phyloP scores from a whole-genome alignment of 192 early-diverging fungal genomes.

The Gonapodya sp. region DNA sequence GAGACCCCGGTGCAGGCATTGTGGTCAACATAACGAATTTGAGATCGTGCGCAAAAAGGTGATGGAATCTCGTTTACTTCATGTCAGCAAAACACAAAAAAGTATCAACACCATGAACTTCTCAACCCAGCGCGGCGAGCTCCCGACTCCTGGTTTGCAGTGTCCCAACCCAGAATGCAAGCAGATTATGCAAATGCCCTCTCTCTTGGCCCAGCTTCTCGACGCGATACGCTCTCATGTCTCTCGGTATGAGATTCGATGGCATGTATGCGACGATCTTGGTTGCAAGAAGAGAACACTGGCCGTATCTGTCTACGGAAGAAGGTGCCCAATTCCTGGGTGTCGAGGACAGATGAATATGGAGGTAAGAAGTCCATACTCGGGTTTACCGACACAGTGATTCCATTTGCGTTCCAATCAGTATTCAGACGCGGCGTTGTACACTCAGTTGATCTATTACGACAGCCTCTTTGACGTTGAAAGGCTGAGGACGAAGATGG shows the following conservation, averaged over 20 bases:
- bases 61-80: not conserved
- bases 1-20: conserved; percentile 45
- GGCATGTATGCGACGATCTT: conserved; percentile 69
- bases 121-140: conserved; percentile 10
- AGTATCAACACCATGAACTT: conserved; percentile 18
- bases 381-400: no score
- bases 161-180: conserved; percentile 49
- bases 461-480: conserved; percentile 56
- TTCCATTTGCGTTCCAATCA: conserved; percentile 19
- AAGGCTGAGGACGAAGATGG: conserved; percentile 19
- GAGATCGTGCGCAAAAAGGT: conserved; percentile 17
- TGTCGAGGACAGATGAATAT: conserved; percentile 58
- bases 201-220: conserved; percentile 53
- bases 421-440: conserved; percentile 67
- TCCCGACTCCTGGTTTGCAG: not conserved
- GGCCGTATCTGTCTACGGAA: conserved; percentile 55
- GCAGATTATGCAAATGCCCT: conserved; percentile 25
- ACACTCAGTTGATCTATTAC: conserved; percentile 76
- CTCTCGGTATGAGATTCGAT: conserved; percentile 61
- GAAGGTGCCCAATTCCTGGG: conserved; percentile 50
- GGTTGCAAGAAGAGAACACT: conserved; percentile 57
- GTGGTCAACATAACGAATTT: conserved; percentile 38
- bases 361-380: conserved; percentile 61
- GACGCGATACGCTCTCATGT: conserved; percentile 56
- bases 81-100: conserved; percentile 13